Base-by-base conservation (phyloP, 352 stramenopile species). In the Phytophthora citricola region DNA sequence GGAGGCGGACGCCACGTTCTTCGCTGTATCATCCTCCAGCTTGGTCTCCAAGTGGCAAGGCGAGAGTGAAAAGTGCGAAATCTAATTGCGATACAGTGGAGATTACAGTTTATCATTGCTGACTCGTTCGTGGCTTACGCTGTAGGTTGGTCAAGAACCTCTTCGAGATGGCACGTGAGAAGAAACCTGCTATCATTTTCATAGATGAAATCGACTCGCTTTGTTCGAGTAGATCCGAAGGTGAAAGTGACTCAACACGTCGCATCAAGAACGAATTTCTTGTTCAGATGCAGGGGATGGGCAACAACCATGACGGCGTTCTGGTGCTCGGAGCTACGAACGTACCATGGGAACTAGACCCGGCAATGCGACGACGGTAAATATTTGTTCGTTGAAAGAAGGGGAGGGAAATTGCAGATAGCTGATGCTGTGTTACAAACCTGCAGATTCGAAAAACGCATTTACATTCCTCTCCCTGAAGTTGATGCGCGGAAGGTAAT, bases 211-310 rank as follows among this genome's bases (percentile, higher is more conserved):
- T 99, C 48, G 97, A 99, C 78, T 98, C 92, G 24, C 67, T 99
- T n/a, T 92, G 85, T 34, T 97, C 93, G 29, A 97, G 79, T 51
- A 83, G 97, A 56, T 91, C 88, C 0, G 95, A 98, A 49, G 96
- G 93, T 51, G 97, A 99, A 71, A 98, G 98, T 60, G 97, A 99
- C 62, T 98, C 92, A 5, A 94, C 96, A 6, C 76, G 98, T 53
- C 85, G 96, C 55, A 97, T 99, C 64, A 99, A 99, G 71, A 99
- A 97, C 9, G 97, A 99, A 79, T 99, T 99, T 55, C 90, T 99
- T 52, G 95, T 99, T 24, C 97, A 99, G 69, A 97, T 99, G 87
- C 97, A 99, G 75, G 97, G 98, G 26, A 93, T 99, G 2, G 91
- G 87, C 11, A 92, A 97, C 40, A 83, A 94, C 2, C 81, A 97